Base-by-base conservation (phyloP, 2,329 filamentous ascomycete species). In the Stagonosporopsis cucurbitacearum region DNA sequence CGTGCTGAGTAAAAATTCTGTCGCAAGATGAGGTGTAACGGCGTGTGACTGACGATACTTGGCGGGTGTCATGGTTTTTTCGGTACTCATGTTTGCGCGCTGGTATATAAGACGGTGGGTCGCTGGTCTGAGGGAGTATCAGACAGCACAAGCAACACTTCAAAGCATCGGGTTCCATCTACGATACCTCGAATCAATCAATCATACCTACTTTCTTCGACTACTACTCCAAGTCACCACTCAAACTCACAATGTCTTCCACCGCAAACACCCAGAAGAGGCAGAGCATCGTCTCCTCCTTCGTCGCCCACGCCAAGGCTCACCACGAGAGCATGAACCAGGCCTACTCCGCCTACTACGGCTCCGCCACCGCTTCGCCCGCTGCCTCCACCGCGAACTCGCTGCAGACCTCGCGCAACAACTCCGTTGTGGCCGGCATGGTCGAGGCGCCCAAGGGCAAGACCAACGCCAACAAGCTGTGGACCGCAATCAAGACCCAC, bases 321-420 rank as follows among this genome's bases (percentile, higher is more conserved):
- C 69, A 73, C 62, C 70, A 70, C 62, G 63, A 69, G 41, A 59
- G 59, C 56, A 54, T 72, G 36, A 71, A 70, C 58, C 66, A 63
- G 7, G 67, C 68, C 32, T 71, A 62, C 62, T 54, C 50, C 49
- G 49, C 60, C 49, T 66, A 64, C 60, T 70, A 72, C 58, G 57
- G 58, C 40, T 54, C 51, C 11, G 4, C 37, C 3, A 30, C 36
- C 43, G 17, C 23, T 17, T 37, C 51, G 8, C 51, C 51, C 15
- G 32, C 56, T 15, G 23, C 28, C 30, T 60, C 65, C 39, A 19
- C 46, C 25, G 20, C 57, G 28, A 43, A 44, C 22, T 58, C 63
- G 2, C 51, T 62, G 7, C 36, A 54, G 17, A 41, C 52, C 35
- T 69, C 66, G 11, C 64, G 60, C 58, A 64, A 58, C 54, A 60